phyloP scores from a whole-genome alignment of 2,329 filamentous ascomycete genomes.

The Penicillium decumbens region DNA sequence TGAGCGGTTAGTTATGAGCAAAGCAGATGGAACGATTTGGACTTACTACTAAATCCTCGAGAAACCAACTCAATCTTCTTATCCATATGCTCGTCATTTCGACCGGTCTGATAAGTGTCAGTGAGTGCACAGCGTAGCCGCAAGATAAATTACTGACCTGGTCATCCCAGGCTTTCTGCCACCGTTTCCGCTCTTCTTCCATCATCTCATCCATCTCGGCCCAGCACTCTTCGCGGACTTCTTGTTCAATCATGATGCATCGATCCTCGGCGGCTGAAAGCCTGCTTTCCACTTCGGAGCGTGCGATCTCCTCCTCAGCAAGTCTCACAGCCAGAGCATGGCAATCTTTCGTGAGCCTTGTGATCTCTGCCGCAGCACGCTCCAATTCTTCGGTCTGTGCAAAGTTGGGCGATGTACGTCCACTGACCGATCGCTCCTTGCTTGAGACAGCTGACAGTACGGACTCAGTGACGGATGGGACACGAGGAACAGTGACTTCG shows the following conservation, averaged over 20 bases:
- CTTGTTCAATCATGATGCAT: constrained; percentile 72
- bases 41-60: constrained; percentile 48
- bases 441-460: constrained; percentile 48
- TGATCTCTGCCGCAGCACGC: constrained; percentile 73
- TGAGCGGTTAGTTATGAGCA: constrained; percentile 17
- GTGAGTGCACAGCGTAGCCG: background rate
- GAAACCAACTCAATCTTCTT: constrained; percentile 74
- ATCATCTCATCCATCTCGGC: constrained; percentile 77
- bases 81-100: constrained; percentile 79
- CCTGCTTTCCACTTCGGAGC: constrained; percentile 68
- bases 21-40: no score
- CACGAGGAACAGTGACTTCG: constrained; percentile 84
- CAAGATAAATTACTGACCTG: constrained; percentile 49
- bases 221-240: constrained; percentile 83
- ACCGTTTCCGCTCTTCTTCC: constrained; percentile 69
- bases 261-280: constrained; percentile 60
- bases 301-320: constrained; percentile 64
- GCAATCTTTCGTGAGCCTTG: constrained; percentile 70
- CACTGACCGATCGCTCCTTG: constrained; percentile 29
- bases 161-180: constrained; percentile 71
- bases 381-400: constrained; percentile 65
- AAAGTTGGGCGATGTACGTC: constrained; percentile 43
- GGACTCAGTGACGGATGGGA: constrained; percentile 74
- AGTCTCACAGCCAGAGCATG: constrained; percentile 68
- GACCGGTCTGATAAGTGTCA: constrained; percentile 50